Evolutionary conservation across 2,329 filamentous ascomycete species (phyloP).

Genomic region (Pseudogymnoascus sp.): DNA sequence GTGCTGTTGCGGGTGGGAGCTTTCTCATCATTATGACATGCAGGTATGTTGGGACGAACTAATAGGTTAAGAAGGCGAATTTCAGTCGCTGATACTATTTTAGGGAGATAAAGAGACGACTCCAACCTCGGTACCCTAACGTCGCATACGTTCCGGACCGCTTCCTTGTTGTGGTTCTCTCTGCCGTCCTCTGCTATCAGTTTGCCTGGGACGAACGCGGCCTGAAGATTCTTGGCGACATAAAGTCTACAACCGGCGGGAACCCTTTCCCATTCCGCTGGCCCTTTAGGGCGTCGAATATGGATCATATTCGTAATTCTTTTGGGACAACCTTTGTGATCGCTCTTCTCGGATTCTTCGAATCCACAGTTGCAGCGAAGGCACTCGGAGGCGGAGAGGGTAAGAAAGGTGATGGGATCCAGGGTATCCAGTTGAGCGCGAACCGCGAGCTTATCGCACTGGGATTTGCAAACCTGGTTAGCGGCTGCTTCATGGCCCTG

Average conservation of each 20-base stretch:
- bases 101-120: slow-evolving; percentile 69
- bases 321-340: slow-evolving; percentile 91
- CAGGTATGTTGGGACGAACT: slow-evolving; percentile 43
- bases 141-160: slow-evolving; percentile 90
- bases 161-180: slow-evolving; percentile 78
- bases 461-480: slow-evolving; percentile 82
- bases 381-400: slow-evolving; percentile 57
- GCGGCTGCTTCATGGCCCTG: slow-evolving; percentile 83
- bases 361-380: slow-evolving; percentile 93
- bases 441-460: slow-evolving; percentile 91
- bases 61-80: background rate
- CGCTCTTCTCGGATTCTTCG: slow-evolving; percentile 93
- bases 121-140: slow-evolving; percentile 70
- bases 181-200: slow-evolving; percentile 68
- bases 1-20: slow-evolving; percentile 65
- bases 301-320: slow-evolving; percentile 75
- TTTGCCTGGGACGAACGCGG: slow-evolving; percentile 73
- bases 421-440: slow-evolving; percentile 74
- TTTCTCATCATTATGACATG: slow-evolving; percentile 88
- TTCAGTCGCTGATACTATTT: slow-evolving; percentile 14
- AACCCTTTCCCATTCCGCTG: slow-evolving; percentile 72
- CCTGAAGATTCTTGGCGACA: slow-evolving; percentile 73
- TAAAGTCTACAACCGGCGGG: slow-evolving; percentile 62
- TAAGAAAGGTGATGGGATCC: slow-evolving; percentile 53
- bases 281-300: slow-evolving; percentile 68